Evolutionary conservation across 1,284 basidiomycete species (phyloP).

Genomic region (Inonotus obliquus): DNA sequence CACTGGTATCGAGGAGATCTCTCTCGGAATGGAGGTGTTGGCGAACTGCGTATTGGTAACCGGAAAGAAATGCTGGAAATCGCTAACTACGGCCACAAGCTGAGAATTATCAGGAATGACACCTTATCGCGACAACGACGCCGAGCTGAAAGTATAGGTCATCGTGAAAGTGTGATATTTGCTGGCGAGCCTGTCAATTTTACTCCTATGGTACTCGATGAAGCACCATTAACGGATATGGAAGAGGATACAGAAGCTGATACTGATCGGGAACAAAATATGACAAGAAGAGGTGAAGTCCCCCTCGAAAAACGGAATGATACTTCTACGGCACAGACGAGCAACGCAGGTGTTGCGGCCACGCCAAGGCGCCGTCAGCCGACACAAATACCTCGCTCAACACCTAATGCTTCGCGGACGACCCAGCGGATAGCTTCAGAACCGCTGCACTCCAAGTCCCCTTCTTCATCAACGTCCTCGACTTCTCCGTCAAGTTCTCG

Average conservation of each 20-base stretch:
- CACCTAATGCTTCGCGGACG: slow-evolving; percentile 1
- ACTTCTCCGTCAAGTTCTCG: slow-evolving; percentile 1
- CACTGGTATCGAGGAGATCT: slow-evolving; percentile 82
- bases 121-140: slow-evolving; percentile 24
- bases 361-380: slow-evolving; percentile 7
- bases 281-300: slow-evolving; percentile 11
- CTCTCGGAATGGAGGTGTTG: slow-evolving; percentile 74
- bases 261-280: slow-evolving; percentile 33
- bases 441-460: slow-evolving; percentile 2
- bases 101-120: slow-evolving; percentile 28
- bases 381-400: slow-evolving; percentile 17
- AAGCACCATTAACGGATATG: slow-evolving; percentile 62
- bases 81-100: slow-evolving; percentile 68
- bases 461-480: slow-evolving; percentile 8
- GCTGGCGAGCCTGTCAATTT: slow-evolving; percentile 44
- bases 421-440: slow-evolving; percentile 7
- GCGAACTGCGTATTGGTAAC: slow-evolving; percentile 64
- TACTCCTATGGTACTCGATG: slow-evolving; percentile 57
- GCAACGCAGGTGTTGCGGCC: not conserved
- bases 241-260: slow-evolving; percentile 51
- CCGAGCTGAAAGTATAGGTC: slow-evolving; percentile 43
- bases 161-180: slow-evolving; percentile 57
- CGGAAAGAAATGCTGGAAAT: slow-evolving; percentile 78
- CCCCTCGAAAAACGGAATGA: slow-evolving; percentile 9
- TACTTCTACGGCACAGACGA: not conserved